Percentiles rank a stretch among this genome's conserved stretches.
These are phyloP conservation scores for Yamadazyma epiphylla DNA, from an alignment of 1,139 yeast species.

Conservation along the genomic window DNA sequence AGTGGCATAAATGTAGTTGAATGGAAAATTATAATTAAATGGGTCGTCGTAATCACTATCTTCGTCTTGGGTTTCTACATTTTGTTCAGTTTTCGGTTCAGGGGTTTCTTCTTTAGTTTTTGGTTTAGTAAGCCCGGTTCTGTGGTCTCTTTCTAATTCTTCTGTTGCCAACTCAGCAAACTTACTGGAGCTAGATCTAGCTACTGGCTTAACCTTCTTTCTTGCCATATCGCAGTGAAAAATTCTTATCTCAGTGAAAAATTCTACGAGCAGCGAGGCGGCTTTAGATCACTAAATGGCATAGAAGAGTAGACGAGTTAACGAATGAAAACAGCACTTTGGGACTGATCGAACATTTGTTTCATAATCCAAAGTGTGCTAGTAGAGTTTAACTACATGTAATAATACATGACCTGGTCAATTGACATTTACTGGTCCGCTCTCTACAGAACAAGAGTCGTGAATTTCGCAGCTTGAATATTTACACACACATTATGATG, in stretches of 20 bases:
- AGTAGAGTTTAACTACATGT: no score
- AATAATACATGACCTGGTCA: no score
- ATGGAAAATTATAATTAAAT: constrained; percentile 19
- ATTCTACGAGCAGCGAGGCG: no score
- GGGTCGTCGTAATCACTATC: constrained; percentile 16
- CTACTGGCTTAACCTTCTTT: constrained; percentile 7
- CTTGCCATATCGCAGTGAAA: constrained; percentile 13
- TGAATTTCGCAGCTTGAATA: no score
- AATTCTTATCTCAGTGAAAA: background rate
- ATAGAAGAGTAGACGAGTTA: no score
- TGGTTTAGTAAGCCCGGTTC: background rate
- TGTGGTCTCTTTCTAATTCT: constrained; percentile 1
- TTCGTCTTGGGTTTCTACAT: constrained; percentile 7
- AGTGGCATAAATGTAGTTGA: constrained; percentile 24
- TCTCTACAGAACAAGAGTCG: no score
- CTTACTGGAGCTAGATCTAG: constrained; percentile 19
- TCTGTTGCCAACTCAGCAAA: constrained; percentile 15
- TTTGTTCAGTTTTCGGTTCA: constrained; percentile 2
- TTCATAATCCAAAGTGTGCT: no score
- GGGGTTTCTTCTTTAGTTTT: constrained; percentile 3
- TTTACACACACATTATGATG: no score
- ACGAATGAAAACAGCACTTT: no score
- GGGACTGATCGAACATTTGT: no score
- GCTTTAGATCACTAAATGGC: no score
- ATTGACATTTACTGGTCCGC: no score